Percentiles rank a stretch among this genome's conserved stretches.
These are phyloP conservation scores for Hirsutella rhossiliensis DNA, from an alignment of 2,329 filamentous ascomycete species.

Conservation along the genomic window DNA sequence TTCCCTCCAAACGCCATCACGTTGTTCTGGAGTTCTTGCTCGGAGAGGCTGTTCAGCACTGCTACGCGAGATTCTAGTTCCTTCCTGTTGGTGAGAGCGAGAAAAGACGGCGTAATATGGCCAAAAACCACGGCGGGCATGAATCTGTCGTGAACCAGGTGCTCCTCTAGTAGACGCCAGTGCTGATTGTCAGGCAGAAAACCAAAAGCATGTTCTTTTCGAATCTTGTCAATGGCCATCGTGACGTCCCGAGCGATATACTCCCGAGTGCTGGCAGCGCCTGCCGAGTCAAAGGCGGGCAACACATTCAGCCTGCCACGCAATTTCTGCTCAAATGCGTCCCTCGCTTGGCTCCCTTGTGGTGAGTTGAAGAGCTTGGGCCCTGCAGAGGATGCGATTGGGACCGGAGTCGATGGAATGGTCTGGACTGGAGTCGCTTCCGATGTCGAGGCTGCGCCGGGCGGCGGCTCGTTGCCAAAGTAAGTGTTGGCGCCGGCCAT, in stretches of 20 bases:
- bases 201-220: slow-evolving; percentile 12
- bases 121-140: slow-evolving; percentile 16
- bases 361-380: slow-evolving; percentile 11
- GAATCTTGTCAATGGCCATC: slow-evolving; percentile 12
- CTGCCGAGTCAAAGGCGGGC: background rate
- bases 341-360: slow-evolving; percentile 9
- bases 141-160: slow-evolving; percentile 17
- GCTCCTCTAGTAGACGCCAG: slow-evolving; percentile 19
- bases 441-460: background rate
- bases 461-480: slow-evolving; percentile 12
- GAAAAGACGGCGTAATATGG: slow-evolving; percentile 11
- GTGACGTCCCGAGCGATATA: slow-evolving; percentile 10
- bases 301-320: slow-evolving; percentile 1
- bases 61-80: slow-evolving; percentile 15
- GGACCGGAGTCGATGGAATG: background rate
- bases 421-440: background rate
- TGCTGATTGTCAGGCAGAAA: slow-evolving; percentile 20
- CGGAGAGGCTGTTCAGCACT: slow-evolving; percentile 12
- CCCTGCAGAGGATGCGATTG: background rate
- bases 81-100: slow-evolving; percentile 14
- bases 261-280: background rate
- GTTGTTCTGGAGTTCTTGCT: slow-evolving; percentile 13
- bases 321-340: slow-evolving; percentile 12
- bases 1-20: slow-evolving; percentile 9
- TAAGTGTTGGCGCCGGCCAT: slow-evolving; percentile 24